Percentiles rank a stretch among this genome's conserved stretches.
Evolutionary conservation across 306 rosid species (phyloP).

Genomic region (Vigna radiata): DNA sequence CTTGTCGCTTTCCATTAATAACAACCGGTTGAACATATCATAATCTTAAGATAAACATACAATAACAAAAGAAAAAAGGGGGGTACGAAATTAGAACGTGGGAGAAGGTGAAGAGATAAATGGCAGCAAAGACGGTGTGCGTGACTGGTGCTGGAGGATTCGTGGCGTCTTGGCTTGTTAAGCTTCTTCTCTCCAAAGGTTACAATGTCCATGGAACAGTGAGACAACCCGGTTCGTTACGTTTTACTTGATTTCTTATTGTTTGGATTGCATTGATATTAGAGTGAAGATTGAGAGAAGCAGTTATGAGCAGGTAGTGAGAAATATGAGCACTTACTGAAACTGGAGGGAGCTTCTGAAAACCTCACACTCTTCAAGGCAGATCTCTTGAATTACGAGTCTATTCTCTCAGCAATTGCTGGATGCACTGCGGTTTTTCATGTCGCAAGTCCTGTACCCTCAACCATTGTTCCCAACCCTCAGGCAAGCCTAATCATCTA

Average conservation of each 20-base stretch:
- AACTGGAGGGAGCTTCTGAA: slow-evolving; percentile 49
- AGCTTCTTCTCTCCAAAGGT: slow-evolving; percentile 71
- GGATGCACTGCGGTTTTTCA: slow-evolving; percentile 62
- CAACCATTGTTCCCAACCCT: slow-evolving; percentile 44
- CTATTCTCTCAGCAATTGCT: slow-evolving; percentile 49
- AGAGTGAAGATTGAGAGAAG: background rate
- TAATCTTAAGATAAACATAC: too few relatives aligned
- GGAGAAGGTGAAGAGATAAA: background rate
- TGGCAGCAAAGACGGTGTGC: slow-evolving; percentile 54
- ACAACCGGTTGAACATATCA: too few relatives aligned
- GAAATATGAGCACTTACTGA: slow-evolving; percentile 51
- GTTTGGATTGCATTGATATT: background rate
- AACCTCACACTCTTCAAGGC: slow-evolving; percentile 56
- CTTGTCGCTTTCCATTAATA: too few relatives aligned
- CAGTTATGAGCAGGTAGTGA: slow-evolving; percentile 37
- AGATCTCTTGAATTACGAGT: slow-evolving; percentile 48
- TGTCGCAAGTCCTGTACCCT: slow-evolving; percentile 64
- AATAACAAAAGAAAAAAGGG: background rate
- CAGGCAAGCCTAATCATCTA: slow-evolving; percentile 36
- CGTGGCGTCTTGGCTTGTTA: slow-evolving; percentile 71
- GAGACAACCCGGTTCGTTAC: slow-evolving; percentile 54
- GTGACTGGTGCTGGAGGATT: slow-evolving; percentile 90
- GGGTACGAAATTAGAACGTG: too few relatives aligned
- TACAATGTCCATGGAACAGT: slow-evolving; percentile 75
- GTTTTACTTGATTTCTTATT: background rate